Evolutionary conservation across 495 filamentous ascomycete genomes (phyloP).

Genomic region (Penicillium roqueforti): DNA sequence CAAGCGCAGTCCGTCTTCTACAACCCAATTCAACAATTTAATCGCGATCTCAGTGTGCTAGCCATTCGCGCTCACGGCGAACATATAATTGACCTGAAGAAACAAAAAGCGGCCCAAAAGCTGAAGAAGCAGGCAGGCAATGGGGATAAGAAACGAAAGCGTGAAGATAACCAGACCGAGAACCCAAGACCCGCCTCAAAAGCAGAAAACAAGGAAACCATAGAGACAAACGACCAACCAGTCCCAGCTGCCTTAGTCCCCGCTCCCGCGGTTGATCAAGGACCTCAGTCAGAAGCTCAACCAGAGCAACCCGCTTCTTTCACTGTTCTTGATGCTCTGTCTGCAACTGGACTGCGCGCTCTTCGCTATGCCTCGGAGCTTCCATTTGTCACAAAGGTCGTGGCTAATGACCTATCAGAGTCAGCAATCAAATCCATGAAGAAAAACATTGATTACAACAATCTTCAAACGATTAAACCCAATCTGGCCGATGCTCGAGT

Average conservation of each 20-base stretch:
- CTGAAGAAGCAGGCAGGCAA: constrained; percentile 41
- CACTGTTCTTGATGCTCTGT: constrained; percentile 88
- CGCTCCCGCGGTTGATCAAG: constrained; percentile 2
- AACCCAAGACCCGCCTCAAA: constrained; percentile 14
- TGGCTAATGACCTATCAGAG: constrained; percentile 81
- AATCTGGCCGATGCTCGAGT: constrained; percentile 75
- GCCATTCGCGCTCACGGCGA: constrained; percentile 82
- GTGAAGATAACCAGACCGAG: constrained; percentile 25
- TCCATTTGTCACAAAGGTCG: constrained; percentile 72
- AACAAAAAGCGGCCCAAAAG: constrained; percentile 32
- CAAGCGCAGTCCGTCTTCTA: constrained; percentile 84
- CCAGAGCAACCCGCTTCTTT: constrained; percentile 39
- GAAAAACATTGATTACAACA: constrained; percentile 79
- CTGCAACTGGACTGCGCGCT: constrained; percentile 88
- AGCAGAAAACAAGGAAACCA: constrained; percentile 10
- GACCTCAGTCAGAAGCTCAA: neutral
- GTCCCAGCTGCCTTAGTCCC: neutral
- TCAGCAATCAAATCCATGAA: constrained; percentile 77
- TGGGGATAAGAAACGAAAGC: constrained; percentile 48
- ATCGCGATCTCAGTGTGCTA: constrained; percentile 88
- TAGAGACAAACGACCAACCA: constrained; percentile 11
- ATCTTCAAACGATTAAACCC: constrained; percentile 60
- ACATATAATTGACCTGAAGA: constrained; percentile 49
- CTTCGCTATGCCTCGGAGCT: constrained; percentile 90
- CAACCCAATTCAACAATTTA: constrained; percentile 98